phyloP scores from a whole-genome alignment of 495 filamentous ascomycete genomes.

The Halenospora varia region DNA sequence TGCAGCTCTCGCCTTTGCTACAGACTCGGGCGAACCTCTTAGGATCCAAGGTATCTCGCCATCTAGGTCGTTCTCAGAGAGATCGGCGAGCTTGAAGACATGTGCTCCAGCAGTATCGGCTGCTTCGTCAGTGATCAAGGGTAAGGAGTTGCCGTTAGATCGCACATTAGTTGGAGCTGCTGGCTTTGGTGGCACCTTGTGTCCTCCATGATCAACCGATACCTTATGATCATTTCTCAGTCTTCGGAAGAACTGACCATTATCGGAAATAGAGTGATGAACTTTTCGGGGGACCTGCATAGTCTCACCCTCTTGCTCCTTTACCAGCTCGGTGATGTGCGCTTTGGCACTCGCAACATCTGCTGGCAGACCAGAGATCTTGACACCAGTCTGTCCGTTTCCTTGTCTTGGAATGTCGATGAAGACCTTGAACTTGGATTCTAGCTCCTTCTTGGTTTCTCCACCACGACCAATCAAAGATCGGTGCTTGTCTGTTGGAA shows the following conservation, averaged over 20 bases:
- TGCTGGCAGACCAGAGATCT: conserved; percentile 71
- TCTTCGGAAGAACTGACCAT: conserved; percentile 86
- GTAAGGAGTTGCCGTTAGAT: conserved; percentile 57
- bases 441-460: conserved; percentile 77
- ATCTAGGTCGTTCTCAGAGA: conserved; percentile 45
- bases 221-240: conserved; percentile 79
- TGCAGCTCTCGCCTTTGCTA: conserved; percentile 70
- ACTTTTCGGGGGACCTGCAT: conserved; percentile 73
- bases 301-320: conserved; percentile 85
- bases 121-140: conserved; percentile 84
- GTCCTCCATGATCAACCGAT: conserved; percentile 83
- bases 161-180: conserved; percentile 38
- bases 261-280: conserved; percentile 82
- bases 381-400: conserved; percentile 68
- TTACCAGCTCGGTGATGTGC: conserved; percentile 72
- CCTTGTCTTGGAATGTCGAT: conserved; percentile 84
- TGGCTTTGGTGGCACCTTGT: conserved; percentile 65
- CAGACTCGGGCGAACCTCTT: conserved; percentile 67
- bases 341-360: conserved; percentile 82
- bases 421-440: conserved; percentile 81
- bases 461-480: conserved; percentile 90
- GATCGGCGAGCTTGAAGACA: conserved; percentile 76
- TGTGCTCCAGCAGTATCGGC: conserved; percentile 55
- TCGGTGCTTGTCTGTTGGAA: conserved; percentile 83
- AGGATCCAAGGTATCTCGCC: conserved; percentile 91